Evolutionary conservation across 176 grass and related monocot genomes (phyloP).

Genomic region (Musa troglodytarum): DNA sequence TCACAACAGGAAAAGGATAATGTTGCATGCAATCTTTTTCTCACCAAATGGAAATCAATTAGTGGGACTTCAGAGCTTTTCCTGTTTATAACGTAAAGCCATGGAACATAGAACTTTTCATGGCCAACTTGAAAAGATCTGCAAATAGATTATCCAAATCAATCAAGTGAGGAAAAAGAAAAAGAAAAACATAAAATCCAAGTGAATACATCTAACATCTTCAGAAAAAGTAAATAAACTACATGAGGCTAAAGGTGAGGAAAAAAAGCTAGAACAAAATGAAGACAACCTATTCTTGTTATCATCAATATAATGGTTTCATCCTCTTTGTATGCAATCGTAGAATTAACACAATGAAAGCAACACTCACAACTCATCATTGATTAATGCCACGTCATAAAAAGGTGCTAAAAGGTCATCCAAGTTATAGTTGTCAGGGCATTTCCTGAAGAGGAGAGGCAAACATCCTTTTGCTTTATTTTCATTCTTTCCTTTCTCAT

Average conservation of each 20-base stretch:
- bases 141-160: slow-evolving; percentile 28
- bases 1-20: background rate
- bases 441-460: background rate
- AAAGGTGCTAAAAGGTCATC: background rate
- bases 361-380: background rate
- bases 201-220: background rate
- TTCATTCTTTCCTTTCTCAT: too few species aligned
- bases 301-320: background rate
- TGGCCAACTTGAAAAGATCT: slow-evolving; percentile 97
- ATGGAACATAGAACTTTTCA: slow-evolving; percentile 93
- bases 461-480: background rate
- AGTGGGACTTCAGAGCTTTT: slow-evolving; percentile 88
- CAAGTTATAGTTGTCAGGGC: background rate
- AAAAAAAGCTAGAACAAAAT: background rate
- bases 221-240: background rate
- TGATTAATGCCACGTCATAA: background rate
- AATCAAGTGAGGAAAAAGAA: background rate
- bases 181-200: background rate
- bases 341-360: background rate
- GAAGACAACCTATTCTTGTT: background rate
- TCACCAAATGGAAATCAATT: slow-evolving; percentile 97
- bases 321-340: background rate
- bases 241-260: too few species aligned
- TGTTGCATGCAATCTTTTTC: background rate
- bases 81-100: slow-evolving; percentile 97